phyloP scores from a whole-genome alignment of 2,329 filamentous ascomycete genomes.

The Xylariaceae sp. region DNA sequence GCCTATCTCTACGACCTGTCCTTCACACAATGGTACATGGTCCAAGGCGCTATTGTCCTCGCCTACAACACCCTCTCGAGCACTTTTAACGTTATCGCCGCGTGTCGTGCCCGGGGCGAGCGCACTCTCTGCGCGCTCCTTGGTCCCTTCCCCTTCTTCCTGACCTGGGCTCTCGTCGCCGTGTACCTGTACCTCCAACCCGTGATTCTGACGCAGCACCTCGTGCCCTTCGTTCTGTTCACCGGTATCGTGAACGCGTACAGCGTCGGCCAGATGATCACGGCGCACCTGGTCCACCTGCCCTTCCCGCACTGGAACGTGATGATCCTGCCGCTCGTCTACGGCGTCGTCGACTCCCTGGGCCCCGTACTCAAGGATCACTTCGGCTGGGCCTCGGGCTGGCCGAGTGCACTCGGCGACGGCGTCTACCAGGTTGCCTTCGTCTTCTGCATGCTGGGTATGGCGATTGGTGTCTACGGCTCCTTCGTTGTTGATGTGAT shows the following conservation, averaged over 20 bases:
- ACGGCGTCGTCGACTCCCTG: conserved; percentile 73
- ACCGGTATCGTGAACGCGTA: conserved; percentile 90
- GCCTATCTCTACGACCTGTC: conserved; percentile 68
- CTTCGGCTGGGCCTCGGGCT: conserved; percentile 59
- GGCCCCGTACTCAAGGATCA: conserved; percentile 61
- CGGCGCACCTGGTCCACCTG: conserved; percentile 82
- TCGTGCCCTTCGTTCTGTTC: conserved; percentile 86
- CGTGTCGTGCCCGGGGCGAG: conserved; percentile 69
- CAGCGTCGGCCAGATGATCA: conserved; percentile 92
- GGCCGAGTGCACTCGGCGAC: conserved; percentile 69
- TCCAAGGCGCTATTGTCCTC: conserved; percentile 76
- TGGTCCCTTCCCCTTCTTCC: conserved; percentile 76
- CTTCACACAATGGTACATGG: conserved; percentile 90
- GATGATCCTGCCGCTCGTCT: conserved; percentile 68
- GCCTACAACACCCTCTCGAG: conserved; percentile 79
- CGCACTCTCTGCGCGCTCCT: conserved; percentile 68
- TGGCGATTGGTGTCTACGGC: conserved; percentile 85
- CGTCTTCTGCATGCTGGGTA: conserved; percentile 80
- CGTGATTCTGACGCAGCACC: conserved; percentile 70
- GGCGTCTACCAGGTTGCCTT: conserved; percentile 87
- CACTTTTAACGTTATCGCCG: conserved; percentile 76
- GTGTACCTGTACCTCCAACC: conserved; percentile 82
- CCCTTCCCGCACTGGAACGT: conserved; percentile 90
- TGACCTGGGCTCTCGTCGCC: conserved; percentile 70
- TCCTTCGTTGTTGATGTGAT: conserved; percentile 98